Evolutionary conservation across 2,329 filamentous ascomycete genomes (phyloP).

Genomic region (Anisogramma anomala): DNA sequence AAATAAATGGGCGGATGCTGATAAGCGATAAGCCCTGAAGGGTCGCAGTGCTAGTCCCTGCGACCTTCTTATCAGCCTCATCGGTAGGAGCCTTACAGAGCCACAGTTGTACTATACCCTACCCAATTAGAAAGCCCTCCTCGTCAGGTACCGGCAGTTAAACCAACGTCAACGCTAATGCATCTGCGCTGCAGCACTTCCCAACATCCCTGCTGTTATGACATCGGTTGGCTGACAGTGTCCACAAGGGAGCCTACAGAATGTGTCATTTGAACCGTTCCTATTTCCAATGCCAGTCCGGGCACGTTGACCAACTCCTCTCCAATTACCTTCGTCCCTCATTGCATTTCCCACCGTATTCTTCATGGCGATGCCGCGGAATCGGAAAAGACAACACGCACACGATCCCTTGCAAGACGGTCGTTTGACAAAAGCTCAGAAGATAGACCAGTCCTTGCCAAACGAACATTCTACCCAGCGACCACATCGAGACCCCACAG

Average conservation of each 20-base stretch:
- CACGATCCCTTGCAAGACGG: slow-evolving; percentile 1
- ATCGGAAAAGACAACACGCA: slow-evolving; percentile 4
- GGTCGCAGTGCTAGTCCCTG: too few species aligned
- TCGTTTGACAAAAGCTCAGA: background rate
- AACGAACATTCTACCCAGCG: background rate
- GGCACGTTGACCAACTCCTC: background rate
- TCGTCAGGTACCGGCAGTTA: too few species aligned
- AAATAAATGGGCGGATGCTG: too few species aligned
- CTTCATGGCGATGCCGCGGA: slow-evolving; percentile 7
- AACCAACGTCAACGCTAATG: background rate
- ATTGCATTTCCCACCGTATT: background rate
- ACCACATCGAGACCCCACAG: slow-evolving; percentile 2
- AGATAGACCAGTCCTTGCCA: background rate
- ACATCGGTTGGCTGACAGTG: background rate
- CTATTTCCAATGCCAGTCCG: background rate
- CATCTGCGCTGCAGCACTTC: background rate
- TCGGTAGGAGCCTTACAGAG: too few species aligned
- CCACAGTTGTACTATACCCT: too few species aligned
- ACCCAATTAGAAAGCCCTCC: too few species aligned
- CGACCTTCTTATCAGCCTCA: too few species aligned
- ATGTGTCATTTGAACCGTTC: background rate
- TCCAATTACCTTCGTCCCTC: background rate
- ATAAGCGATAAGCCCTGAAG: too few species aligned
- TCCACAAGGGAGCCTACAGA: background rate
- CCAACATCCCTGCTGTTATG: background rate